phyloP scores from a whole-genome alignment of 2,329 filamentous ascomycete genomes.

The Xylariales sp. region DNA sequence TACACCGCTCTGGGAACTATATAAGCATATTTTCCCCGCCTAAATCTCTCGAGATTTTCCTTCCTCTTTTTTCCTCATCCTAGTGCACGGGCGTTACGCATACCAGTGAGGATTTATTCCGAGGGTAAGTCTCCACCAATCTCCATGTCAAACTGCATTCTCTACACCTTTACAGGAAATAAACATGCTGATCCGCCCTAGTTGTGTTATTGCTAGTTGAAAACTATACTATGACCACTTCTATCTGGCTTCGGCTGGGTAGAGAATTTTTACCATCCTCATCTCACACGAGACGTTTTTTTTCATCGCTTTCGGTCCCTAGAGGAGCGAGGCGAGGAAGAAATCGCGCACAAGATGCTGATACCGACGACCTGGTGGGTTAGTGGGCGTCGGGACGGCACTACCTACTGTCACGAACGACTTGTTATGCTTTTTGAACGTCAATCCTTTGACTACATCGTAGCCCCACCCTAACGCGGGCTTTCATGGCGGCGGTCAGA shows the following conservation, averaged over 20 bases:
- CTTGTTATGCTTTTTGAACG: too few species aligned
- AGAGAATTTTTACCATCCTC: constrained; percentile 72
- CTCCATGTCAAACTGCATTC: too few species aligned
- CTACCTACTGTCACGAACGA: too few species aligned
- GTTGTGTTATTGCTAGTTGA: constrained; percentile 86
- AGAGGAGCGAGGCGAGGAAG: constrained; percentile 46
- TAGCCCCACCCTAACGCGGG: too few species aligned
- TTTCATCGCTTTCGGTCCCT: constrained; percentile 48
- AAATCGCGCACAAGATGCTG: constrained; percentile 23
- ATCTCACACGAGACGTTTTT: constrained; percentile 30
- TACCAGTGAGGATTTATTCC: constrained; percentile 84
- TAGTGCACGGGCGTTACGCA: constrained; percentile 74
- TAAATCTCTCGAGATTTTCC: constrained; percentile 17
- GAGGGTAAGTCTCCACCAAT: too few species aligned
- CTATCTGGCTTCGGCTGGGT: constrained; percentile 62
- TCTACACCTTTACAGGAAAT: too few species aligned
- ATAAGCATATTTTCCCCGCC: background rate
- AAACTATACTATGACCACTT: constrained; percentile 80
- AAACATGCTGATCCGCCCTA: too few species aligned
- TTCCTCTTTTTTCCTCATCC: constrained; percentile 46
- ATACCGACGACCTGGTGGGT: too few species aligned
- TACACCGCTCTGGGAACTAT: too few species aligned
- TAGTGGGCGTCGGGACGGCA: too few species aligned
- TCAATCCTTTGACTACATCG: too few species aligned
- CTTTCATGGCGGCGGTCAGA: too few species aligned